These are phyloP conservation scores for Neurospora africana DNA, from an alignment of 495 filamentous ascomycete species.

Conservation along the genomic window DNA sequence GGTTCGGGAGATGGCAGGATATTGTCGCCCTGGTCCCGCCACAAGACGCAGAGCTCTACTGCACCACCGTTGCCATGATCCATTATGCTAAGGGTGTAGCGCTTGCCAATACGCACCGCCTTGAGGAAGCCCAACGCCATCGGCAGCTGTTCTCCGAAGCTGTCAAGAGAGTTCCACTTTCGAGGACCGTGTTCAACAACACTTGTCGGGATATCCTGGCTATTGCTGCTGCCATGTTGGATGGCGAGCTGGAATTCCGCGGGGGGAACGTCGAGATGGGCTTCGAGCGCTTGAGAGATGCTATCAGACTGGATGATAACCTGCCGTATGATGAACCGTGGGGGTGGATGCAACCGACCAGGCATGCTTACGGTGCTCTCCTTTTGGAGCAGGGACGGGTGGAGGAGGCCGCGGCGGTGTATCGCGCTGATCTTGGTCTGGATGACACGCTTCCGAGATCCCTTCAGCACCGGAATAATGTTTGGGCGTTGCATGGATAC, in stretches of 20 bases:
- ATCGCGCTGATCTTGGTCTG: slow-evolving; percentile 52
- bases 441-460: slow-evolving; percentile 44
- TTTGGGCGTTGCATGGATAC: slow-evolving; percentile 58
- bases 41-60: slow-evolving; percentile 43
- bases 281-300: slow-evolving; percentile 40
- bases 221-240: slow-evolving; percentile 52
- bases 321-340: slow-evolving; percentile 60
- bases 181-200: slow-evolving; percentile 56
- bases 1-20: slow-evolving; percentile 57
- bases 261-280: slow-evolving; percentile 42
- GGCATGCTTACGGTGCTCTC: slow-evolving; percentile 56
- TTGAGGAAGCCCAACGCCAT: slow-evolving; percentile 37
- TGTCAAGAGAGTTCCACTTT: slow-evolving; percentile 33
- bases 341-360: slow-evolving; percentile 59
- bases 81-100: slow-evolving; percentile 59
- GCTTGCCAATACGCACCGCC: slow-evolving; percentile 39
- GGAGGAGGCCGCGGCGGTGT: slow-evolving; percentile 43
- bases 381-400: slow-evolving; percentile 50
- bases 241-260: slow-evolving; percentile 60
- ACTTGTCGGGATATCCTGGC: slow-evolving; percentile 47
- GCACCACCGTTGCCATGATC: slow-evolving; percentile 50
- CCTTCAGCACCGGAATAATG: slow-evolving; percentile 52
- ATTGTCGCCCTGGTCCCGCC: slow-evolving; percentile 41
- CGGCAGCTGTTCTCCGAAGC: slow-evolving; percentile 37
- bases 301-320: slow-evolving; percentile 44